phyloP scores from a whole-genome alignment of 352 stramenopile species.

The Phytopythium delawarense region DNA sequence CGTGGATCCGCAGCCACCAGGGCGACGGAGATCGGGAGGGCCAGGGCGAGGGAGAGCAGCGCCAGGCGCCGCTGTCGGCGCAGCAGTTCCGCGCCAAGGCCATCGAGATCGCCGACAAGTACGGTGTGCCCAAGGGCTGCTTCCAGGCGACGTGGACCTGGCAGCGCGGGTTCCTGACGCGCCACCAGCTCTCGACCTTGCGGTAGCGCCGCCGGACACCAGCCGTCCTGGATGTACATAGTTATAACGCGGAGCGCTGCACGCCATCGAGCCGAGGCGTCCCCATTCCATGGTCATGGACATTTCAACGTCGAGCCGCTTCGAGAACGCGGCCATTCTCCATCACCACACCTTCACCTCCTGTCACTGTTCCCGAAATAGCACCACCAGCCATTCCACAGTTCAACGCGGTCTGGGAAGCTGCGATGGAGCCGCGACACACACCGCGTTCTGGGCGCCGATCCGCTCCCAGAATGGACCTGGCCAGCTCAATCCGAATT shows the following conservation, averaged over 20 bases:
- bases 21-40: neutral
- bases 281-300: neutral
- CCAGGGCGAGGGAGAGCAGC: neutral
- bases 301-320: neutral
- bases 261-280: too few species aligned
- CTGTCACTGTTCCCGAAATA: too few species aligned
- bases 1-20: conserved; percentile 23
- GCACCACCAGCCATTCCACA: too few species aligned
- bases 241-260: neutral
- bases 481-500: neutral
- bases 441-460: neutral
- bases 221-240: neutral
- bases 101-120: conserved; percentile 30
- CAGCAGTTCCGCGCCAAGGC: conserved; percentile 27
- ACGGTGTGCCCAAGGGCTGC: conserved; percentile 25
- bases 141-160: conserved; percentile 47
- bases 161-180: conserved; percentile 38
- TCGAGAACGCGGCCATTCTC: too few species aligned
- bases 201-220: neutral
- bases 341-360: too few species aligned
- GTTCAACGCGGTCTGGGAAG: neutral
- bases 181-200: conserved; percentile 16
- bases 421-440: conserved; percentile 1
- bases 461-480: neutral
- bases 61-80: conserved; percentile 14